A percentile compares a stretch with the other conserved stretches of the same genome.
Conservation (phyloP, 2,329 filamentous ascomycete genomes). For the Penicillium oxalicum region DNA sequence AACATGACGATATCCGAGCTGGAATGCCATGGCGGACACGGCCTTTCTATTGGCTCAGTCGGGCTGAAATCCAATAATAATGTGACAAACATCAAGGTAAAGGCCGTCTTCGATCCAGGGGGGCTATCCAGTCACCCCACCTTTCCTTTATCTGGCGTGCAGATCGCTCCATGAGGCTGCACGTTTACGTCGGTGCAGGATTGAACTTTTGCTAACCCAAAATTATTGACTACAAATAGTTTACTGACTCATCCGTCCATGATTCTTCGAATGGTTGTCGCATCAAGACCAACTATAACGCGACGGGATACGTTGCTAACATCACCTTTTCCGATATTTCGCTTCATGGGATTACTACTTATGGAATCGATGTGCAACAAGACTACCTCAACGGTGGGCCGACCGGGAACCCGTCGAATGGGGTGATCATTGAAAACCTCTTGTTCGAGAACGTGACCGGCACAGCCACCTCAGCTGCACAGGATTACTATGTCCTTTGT, state of each 20-base stretch:
- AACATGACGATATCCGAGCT: constrained; percentile 21
- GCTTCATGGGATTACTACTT: constrained; percentile 27
- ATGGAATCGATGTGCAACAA: constrained; percentile 45
- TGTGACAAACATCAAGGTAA: constrained; percentile 43
- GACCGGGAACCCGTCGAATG: constrained; percentile 30
- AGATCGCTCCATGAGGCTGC: too few relatives aligned
- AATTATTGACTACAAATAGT: background rate
- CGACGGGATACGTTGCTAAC: constrained; percentile 47
- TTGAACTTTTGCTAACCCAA: background rate
- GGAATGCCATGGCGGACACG: constrained; percentile 41
- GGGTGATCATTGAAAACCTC: constrained; percentile 33
- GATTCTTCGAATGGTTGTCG: constrained; percentile 12
- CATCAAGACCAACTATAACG: constrained; percentile 47
- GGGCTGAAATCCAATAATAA: constrained; percentile 51
- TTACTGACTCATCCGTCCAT: background rate
- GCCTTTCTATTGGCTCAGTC: constrained; percentile 53
- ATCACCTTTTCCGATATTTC: constrained; percentile 50
- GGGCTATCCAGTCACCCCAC: too few relatives aligned
- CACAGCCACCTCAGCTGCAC: constrained; percentile 27
- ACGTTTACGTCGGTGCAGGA: too few relatives aligned
- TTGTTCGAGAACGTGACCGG: constrained; percentile 33
- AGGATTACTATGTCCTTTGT: constrained; percentile 50
- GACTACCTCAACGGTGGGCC: constrained; percentile 47
- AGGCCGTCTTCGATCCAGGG: too few relatives aligned
- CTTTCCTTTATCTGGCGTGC: too few relatives aligned